Evolutionary conservation across 2,329 filamentous ascomycete species (phyloP), one percentile per base, ranked within the genome.

Genomic region (Apiospora hydei): DNA sequence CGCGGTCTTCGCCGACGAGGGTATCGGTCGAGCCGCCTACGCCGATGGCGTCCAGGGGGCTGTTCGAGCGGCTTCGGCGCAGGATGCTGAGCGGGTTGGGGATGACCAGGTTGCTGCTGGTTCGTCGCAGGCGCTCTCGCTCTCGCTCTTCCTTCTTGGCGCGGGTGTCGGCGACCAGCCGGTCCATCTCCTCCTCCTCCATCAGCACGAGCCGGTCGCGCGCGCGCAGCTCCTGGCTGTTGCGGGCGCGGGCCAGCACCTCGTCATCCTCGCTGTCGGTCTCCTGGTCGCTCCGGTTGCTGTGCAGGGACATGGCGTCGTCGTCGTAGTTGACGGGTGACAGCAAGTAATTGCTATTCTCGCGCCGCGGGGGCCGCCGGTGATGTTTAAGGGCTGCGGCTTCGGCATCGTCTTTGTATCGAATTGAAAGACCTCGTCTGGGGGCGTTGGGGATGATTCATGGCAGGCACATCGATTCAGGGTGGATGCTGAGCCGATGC

Each of bases 231-330:
- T 95, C 93, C 71, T 88, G 85, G 78, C 91, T 93, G 75, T 90
- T 93, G 67, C 92, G 88, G 46, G 90, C 90, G 11, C 88, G 88
- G 72, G 87, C 85, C 74, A 93, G 84, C 70, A 93, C 85, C 77
- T 93, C 86, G 80, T 94, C 92, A 80, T 94, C 92, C 76, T 94
- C 92, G 82, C 90, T 93, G 79, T 94, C 92, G 72, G 90, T 92
- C 78, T 94, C 92, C 80, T 94, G 92, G 78, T 93, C 92, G 83
- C 88, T 91, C 74, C 69, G 49, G 51, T 88, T 88, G 77, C 87
- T 90, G 77, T 91, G 88, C 57, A 94, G 83, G 8, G 91, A 93
- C 16, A 88, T 84, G 70, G 90, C 91, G 81, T 94, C 92, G 77
- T 91, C 90, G 76, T 93, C 91, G 84, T 92, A 92, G 67, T 85